These are phyloP conservation scores for Diplodia intermedia DNA, from an alignment of 2,329 filamentous ascomycete genomes.

Conservation along the genomic window DNA sequence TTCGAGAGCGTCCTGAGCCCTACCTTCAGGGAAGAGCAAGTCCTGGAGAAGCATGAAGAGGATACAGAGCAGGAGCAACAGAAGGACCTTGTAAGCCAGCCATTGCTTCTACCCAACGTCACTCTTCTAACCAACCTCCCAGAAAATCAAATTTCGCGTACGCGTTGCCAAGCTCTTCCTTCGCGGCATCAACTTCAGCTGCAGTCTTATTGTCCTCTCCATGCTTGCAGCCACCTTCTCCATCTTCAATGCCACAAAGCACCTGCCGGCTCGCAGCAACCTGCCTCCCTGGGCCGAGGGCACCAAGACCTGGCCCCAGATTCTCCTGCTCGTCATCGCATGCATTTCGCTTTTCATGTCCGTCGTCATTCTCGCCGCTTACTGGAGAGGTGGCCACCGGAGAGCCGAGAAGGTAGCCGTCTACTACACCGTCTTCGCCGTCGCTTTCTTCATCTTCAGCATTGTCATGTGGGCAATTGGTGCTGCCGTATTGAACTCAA, in stretches of 20 bases:
- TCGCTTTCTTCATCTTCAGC: constrained; percentile 92
- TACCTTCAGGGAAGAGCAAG: constrained; percentile 86
- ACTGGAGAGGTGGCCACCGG: constrained; percentile 86
- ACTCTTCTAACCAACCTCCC: constrained; percentile 48
- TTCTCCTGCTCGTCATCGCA: constrained; percentile 78
- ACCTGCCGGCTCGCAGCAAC: constrained; percentile 75
- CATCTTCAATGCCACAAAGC: constrained; percentile 89
- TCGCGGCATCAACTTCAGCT: constrained; percentile 96
- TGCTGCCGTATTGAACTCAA: constrained; percentile 81
- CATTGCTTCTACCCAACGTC: neutral
- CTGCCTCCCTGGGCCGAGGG: constrained; percentile 83
- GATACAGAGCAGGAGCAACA: constrained; percentile 85
- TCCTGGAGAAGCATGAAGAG: constrained; percentile 83
- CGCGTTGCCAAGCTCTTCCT: constrained; percentile 93
- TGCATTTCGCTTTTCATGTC: constrained; percentile 82
- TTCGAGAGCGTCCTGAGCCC: constrained; percentile 83
- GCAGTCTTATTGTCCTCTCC: constrained; percentile 89
- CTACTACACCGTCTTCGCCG: constrained; percentile 94
- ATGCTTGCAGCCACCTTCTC: constrained; percentile 88
- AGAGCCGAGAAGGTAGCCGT: constrained; percentile 91
- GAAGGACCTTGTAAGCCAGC: constrained; percentile 77
- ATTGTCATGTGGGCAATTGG: constrained; percentile 91
- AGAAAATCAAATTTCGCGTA: constrained; percentile 93
- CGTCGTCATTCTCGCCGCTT: constrained; percentile 79
- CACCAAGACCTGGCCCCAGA: constrained; percentile 89